phyloP scores from a whole-genome alignment of 768 basidiomycete species.

The Hericium alpestre region DNA sequence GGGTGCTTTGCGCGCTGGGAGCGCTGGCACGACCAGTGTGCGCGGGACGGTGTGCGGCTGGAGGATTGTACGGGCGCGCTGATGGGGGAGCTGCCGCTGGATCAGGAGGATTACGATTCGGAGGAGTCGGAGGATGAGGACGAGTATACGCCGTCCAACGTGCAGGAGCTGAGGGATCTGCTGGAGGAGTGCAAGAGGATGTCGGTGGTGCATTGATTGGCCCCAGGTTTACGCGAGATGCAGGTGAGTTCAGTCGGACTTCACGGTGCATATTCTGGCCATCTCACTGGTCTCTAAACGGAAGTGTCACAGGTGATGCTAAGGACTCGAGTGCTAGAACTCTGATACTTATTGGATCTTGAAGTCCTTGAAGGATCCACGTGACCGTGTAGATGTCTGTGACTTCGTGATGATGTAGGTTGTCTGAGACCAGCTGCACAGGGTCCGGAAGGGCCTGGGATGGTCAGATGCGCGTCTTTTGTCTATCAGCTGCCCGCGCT shows the following conservation, averaged over 20 bases:
- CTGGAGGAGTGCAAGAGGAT: conserved; percentile 12
- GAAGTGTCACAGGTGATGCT: no score
- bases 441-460: background rate
- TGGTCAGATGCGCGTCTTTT: background rate
- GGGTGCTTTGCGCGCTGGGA: conserved; percentile 45
- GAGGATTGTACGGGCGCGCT: conserved; percentile 69
- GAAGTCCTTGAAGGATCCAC: background rate
- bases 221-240: no score
- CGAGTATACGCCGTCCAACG: conserved; percentile 14
- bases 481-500: background rate
- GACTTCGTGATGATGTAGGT: background rate
- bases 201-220: background rate
- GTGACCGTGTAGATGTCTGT: background rate
- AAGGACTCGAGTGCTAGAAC: no score
- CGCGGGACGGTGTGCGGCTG: conserved; percentile 39
- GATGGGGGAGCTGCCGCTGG: conserved; percentile 36
- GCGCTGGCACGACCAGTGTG: conserved; percentile 53
- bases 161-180: conserved; percentile 10
- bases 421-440: background rate
- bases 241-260: background rate
- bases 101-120: conserved; percentile 23
- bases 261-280: no score
- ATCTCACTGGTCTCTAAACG: no score
- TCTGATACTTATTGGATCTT: no score
- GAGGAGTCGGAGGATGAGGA: conserved; percentile 17